Percentiles rank a stretch among this genome's conserved stretches.
Evolutionary conservation across 148 eudicot genomes (phyloP).

Genomic region (Vaccinium corymbosum): DNA sequence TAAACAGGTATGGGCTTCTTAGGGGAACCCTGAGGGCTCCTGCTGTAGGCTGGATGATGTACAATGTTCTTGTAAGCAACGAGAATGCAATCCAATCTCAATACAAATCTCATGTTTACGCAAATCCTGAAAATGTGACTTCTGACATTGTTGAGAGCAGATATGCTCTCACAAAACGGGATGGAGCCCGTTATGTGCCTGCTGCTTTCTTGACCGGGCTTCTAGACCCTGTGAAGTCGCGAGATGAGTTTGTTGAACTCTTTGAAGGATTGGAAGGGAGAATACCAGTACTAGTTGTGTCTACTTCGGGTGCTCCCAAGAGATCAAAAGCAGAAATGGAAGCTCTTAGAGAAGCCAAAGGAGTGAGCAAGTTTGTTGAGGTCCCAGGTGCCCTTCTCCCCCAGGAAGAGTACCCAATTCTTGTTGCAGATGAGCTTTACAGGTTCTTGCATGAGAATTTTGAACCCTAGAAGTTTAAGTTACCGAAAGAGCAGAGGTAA

Average conservation of each 20-base stretch:
- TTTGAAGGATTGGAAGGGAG: slow-evolving; percentile 63
- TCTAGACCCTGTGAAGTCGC: slow-evolving; percentile 73
- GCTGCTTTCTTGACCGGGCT: slow-evolving; percentile 96
- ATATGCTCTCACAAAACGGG: slow-evolving; percentile 67
- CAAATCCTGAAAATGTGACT: slow-evolving; percentile 78
- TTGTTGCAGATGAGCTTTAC: slow-evolving; percentile 70
- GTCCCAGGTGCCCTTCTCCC: slow-evolving; percentile 94
- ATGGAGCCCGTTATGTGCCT: slow-evolving; percentile 94
- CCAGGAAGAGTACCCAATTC: slow-evolving; percentile 81
- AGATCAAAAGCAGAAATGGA: slow-evolving; percentile 99
- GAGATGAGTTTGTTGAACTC: slow-evolving; percentile 67
- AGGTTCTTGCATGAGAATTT: slow-evolving; percentile 61
- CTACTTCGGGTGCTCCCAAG: slow-evolving; percentile 67
- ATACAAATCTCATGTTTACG: slow-evolving; percentile 90
- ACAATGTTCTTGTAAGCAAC: slow-evolving; percentile 91
- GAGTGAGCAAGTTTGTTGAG: slow-evolving; percentile 79
- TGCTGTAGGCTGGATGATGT: slow-evolving; percentile 99
- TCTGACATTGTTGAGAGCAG: slow-evolving; percentile 64
- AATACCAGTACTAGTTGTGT: slow-evolving; percentile 63
- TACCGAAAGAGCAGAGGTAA: slow-evolving; percentile 3
- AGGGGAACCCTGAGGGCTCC: slow-evolving; percentile 89
- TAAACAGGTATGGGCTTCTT: slow-evolving; percentile 74
- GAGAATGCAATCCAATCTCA: slow-evolving; percentile 81
- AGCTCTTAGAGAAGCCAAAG: slow-evolving; percentile 74
- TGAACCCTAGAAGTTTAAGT: slow-evolving; percentile 9